phyloP scores from a whole-genome alignment of 495 filamentous ascomycete genomes.

The Tricharina praecox region DNA sequence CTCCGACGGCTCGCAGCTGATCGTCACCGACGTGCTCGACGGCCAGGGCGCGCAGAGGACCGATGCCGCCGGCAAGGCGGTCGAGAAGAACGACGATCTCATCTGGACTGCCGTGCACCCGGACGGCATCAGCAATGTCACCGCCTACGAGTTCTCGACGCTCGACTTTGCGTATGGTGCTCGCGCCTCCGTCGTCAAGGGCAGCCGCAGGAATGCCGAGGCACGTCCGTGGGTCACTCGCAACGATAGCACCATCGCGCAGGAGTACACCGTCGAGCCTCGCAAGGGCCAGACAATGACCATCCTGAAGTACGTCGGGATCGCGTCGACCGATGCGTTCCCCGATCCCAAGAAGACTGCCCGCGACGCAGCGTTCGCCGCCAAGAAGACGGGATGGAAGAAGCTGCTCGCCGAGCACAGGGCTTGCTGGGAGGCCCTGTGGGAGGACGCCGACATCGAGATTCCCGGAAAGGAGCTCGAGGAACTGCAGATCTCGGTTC shows the following conservation, averaged over 20 bases:
- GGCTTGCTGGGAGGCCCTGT: slow-evolving; percentile 32
- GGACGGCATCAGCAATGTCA: slow-evolving; percentile 33
- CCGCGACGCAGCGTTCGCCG: slow-evolving; percentile 29
- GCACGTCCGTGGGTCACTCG: slow-evolving; percentile 26
- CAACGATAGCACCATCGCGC: slow-evolving; percentile 37
- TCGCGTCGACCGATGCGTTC: slow-evolving; percentile 39
- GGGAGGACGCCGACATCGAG: slow-evolving; percentile 43
- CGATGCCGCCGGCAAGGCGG: slow-evolving; percentile 30
- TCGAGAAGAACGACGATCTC: slow-evolving; percentile 24
- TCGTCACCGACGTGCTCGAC: slow-evolving; percentile 39
- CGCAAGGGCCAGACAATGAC: slow-evolving; percentile 29
- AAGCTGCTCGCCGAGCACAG: slow-evolving; percentile 30
- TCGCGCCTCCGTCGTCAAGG: slow-evolving; percentile 5
- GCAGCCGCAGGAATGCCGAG: slow-evolving; percentile 27
- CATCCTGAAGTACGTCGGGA: slow-evolving; percentile 38
- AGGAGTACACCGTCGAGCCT: slow-evolving; percentile 32
- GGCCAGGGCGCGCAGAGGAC: slow-evolving; percentile 37
- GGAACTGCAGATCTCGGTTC: slow-evolving; percentile 46
- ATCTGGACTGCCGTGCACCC: slow-evolving; percentile 40
- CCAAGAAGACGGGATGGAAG: slow-evolving; percentile 30
- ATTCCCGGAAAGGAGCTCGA: slow-evolving; percentile 37
- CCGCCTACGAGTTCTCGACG: slow-evolving; percentile 37
- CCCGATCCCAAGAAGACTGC: slow-evolving; percentile 30
- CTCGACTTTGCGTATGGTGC: slow-evolving; percentile 22
- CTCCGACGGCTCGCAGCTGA: slow-evolving; percentile 28